These are phyloP conservation scores for Casaregolazyma suthepensis DNA, from an alignment of 1,139 yeast species.

Conservation along the genomic window DNA sequence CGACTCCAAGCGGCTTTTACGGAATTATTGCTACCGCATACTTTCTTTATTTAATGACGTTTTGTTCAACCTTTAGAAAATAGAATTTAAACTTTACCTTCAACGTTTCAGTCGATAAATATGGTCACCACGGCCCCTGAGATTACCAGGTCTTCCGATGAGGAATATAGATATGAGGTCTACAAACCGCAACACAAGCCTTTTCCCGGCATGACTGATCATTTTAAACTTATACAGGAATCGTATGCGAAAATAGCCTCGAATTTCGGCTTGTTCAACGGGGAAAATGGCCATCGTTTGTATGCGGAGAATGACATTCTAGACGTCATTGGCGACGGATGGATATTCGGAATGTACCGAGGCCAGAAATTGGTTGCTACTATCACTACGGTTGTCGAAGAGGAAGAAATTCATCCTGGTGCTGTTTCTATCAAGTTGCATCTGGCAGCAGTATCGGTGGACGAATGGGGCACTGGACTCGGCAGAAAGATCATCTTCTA, in stretches of 20 bases:
- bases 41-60: neutral
- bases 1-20: neutral
- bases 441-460: conserved; percentile 2
- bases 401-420: neutral
- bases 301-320: neutral
- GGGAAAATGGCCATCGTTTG: neutral
- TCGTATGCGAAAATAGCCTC: neutral
- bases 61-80: no score
- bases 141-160: neutral
- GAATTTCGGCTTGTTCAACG: neutral
- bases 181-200: neutral
- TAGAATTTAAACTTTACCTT: neutral
- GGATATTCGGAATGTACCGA: conserved; percentile 4
- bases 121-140: neutral
- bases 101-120: neutral
- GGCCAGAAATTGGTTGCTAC: conserved; percentile 4
- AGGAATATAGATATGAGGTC: neutral
- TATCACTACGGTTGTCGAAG: conserved; percentile 1
- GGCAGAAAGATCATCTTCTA: neutral
- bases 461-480: conserved; percentile 2
- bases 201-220: neutral
- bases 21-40: neutral
- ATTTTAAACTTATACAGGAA: conserved; percentile 3
- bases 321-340: conserved; percentile 4
- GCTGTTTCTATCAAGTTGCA: neutral